Base-by-base conservation (phyloP, 2,329 filamentous ascomycete species). In the Hymenoscyphus salicellus region DNA sequence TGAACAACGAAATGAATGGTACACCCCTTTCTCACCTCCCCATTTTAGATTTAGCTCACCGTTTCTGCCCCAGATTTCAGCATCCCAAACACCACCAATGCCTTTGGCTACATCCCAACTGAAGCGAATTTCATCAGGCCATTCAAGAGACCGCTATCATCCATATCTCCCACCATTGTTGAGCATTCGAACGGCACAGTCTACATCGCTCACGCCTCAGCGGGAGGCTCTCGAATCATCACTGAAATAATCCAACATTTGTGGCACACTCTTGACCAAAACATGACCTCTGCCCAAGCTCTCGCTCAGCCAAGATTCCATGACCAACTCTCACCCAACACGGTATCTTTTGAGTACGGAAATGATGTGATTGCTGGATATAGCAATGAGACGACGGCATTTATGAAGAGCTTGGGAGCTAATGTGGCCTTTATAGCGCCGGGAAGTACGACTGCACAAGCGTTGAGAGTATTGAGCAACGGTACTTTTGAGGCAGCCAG, bases 401-500 rank as follows among this genome's bases (percentile, higher is more conserved):
- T 83, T 67, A 81, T 91, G 81, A 77, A 79, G 60, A 72, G 74
- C 0, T 74, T 82, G 46, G 86, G 86, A 0, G 85, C 87, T 68
- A 89, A 87, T 71, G 81, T 90, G 2, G 84, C 83, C 0, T 89
- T 83, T 80, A 77, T 87, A 16, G 81, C 80, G 0, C 79, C 80
- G 0, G 86, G 83, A 0, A 74, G 78, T 67, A 88, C 84, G 66
- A 79, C 82, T 3, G 86, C 84, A 3, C 87, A 97, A 77, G 88
- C 84, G 0, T 75, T 97, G 63, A 81, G 84, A 38, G 76, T 84
- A 58, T 70, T 86, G 60, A 72, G 71, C 0, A 88, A 90, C 71
- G 91, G 90, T 0, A 84, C 82, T 0, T 96, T 95, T 75, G 89
- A 94, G 78, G 90, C 90, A 2, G 91, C 86, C 1, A 85, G 87